phyloP scores from a whole-genome alignment of 805 yeast genomes.

The Barnettozyma botsteinii region DNA sequence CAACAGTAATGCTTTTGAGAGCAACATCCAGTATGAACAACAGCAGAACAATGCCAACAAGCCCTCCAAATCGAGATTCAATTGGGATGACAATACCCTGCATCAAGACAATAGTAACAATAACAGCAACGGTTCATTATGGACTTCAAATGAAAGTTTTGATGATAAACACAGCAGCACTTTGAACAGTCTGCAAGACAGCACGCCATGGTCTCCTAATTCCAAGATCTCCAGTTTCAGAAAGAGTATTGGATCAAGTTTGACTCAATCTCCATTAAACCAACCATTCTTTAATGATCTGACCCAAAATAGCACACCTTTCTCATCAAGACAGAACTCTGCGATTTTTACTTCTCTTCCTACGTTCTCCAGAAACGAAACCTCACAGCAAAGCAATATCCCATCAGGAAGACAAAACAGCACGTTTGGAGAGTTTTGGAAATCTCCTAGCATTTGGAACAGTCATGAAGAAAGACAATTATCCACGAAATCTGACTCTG shows the following conservation, averaged over 20 bases:
- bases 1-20: constrained; percentile 5
- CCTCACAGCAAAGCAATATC: background rate
- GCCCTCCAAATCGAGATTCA: constrained; percentile 8
- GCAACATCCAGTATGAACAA: constrained; percentile 1
- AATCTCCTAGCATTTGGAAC: constrained; percentile 24
- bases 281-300: constrained; percentile 9
- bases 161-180: background rate
- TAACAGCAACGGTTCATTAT: background rate
- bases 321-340: constrained; percentile 12
- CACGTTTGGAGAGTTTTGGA: constrained; percentile 13
- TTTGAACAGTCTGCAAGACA: constrained; percentile 4
- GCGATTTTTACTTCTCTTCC: constrained; percentile 8
- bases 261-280: constrained; percentile 19
- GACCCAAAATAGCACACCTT: constrained; percentile 4
- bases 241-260: constrained; percentile 13
- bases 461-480: constrained; percentile 19
- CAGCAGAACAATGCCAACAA: constrained; percentile 1
- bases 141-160: background rate
- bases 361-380: background rate
- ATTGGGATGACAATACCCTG: constrained; percentile 1
- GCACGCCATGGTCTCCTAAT: constrained; percentile 19
- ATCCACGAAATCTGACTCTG: constrained; percentile 25
- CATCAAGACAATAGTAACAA: no score
- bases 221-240: constrained; percentile 25
- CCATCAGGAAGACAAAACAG: background rate